Conservation (phyloP, 352 stramenopile genomes). For the Aphanomyces stellatus region DNA sequence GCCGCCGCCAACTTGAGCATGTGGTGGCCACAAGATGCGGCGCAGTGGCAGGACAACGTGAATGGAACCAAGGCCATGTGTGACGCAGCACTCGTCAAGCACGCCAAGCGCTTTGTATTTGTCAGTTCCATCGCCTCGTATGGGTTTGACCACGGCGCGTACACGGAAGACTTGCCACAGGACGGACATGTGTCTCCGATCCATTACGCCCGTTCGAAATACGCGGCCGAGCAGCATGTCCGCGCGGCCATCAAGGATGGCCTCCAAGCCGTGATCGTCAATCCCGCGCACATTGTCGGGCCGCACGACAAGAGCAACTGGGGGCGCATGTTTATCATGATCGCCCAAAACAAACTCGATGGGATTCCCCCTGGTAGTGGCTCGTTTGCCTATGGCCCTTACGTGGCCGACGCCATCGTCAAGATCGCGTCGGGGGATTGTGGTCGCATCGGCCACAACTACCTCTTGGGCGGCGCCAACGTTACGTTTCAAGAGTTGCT, state of each 20-base stretch:
- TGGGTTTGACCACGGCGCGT: neutral
- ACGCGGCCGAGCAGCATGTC: neutral
- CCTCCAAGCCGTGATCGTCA: conserved; percentile 13
- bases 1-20: neutral
- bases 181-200: neutral
- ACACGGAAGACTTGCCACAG: neutral
- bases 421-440: neutral
- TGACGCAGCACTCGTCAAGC: neutral
- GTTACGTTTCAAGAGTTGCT: neutral
- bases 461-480: neutral
- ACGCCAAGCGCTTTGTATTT: conserved; percentile 19
- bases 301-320: neutral
- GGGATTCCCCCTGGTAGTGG: neutral
- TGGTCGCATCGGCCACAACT: conserved; percentile 9
- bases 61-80: conserved; percentile 2
- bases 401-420: conserved; percentile 10
- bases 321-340: neutral
- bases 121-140: conserved; percentile 6
- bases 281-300: conserved; percentile 14
- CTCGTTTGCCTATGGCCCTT: conserved; percentile 1
- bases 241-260: conserved; percentile 1
- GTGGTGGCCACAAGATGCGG: neutral
- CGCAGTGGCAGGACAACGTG: conserved; percentile 10
- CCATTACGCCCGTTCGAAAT: conserved; percentile 2
- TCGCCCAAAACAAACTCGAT: neutral